A percentile compares a stretch with the other conserved stretches of the same genome.
phyloP scores from a whole-genome alignment of 441 rosid species.

The Erodium moschatum region DNA sequence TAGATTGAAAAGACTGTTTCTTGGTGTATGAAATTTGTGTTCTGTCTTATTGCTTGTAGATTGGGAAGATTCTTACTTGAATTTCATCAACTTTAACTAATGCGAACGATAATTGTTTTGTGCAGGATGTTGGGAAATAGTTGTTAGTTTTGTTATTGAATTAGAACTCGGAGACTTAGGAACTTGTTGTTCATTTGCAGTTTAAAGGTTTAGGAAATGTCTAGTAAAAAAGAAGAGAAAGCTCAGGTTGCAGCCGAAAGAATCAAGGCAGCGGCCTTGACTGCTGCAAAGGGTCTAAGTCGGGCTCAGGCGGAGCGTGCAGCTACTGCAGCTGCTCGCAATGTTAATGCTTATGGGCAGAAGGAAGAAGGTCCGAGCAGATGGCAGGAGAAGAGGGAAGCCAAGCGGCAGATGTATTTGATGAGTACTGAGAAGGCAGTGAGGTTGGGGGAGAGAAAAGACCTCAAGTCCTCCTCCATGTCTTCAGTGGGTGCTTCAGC shows the following conservation, averaged over 20 bases:
- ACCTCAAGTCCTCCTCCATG: conserved; percentile 37
- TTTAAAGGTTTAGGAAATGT: conserved; percentile 31
- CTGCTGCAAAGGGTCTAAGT: conserved; percentile 77
- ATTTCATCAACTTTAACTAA: not conserved
- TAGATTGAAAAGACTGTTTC: not conserved
- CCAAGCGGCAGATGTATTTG: conserved; percentile 89
- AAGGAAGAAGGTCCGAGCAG: conserved; percentile 98
- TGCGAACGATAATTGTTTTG: not conserved
- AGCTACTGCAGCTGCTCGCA: conserved; percentile 79
- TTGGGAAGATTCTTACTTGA: not conserved
- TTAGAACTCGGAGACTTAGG: not conserved
- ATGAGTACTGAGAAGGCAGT: conserved; percentile 95
- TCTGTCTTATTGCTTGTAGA: not conserved
- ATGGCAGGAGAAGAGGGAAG: conserved; percentile 98
- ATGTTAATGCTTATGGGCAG: conserved; percentile 93
- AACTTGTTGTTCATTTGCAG: not conserved
- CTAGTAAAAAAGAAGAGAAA: conserved; percentile 75
- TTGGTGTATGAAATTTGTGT: not conserved
- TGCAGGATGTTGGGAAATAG: not conserved
- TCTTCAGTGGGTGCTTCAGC: conserved; percentile 39
- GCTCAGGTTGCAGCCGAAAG: conserved; percentile 78
- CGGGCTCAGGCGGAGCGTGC: conserved; percentile 97
- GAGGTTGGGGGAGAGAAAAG: conserved; percentile 86
- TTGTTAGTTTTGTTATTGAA: not conserved
- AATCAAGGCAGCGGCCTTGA: conserved; percentile 82